Percentiles rank a stretch among this genome's conserved stretches.
Conservation (phyloP, 441 rosid genomes). For the Adansonia madagascariensis region DNA sequence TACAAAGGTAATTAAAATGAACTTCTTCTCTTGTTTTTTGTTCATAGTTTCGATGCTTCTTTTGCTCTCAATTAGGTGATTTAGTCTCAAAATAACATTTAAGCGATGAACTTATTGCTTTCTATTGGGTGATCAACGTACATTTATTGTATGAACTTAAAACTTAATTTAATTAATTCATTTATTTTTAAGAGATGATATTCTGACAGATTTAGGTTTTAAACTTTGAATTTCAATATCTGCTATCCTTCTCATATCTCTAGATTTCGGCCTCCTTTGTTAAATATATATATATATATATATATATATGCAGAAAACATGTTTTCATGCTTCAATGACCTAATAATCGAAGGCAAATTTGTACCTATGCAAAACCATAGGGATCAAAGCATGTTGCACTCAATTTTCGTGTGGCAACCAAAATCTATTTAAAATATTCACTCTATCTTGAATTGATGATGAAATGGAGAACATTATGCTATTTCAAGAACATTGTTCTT, state of each 20-base stretch:
- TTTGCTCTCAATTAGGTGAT: background rate
- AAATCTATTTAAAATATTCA: background rate
- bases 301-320: background rate
- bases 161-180: no score
- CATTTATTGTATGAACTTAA: no score
- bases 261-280: no score
- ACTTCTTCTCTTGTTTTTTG: slow-evolving; percentile 10
- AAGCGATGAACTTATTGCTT: background rate
- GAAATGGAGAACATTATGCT: background rate
- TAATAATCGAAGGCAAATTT: background rate
- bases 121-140: no score
- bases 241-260: no score
- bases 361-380: background rate
- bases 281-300: no score
- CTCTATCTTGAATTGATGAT: background rate
- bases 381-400: background rate
- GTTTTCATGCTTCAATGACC: background rate
- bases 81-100: background rate
- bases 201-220: no score
- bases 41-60: background rate
- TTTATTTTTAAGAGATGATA: no score
- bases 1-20: slow-evolving; percentile 44
- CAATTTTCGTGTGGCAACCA: background rate
- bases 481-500: background rate
- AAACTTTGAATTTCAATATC: no score